Base-by-base conservation (phyloP, 2,329 filamentous ascomycete genomes). In the Scortechinia acanthostroma region DNA sequence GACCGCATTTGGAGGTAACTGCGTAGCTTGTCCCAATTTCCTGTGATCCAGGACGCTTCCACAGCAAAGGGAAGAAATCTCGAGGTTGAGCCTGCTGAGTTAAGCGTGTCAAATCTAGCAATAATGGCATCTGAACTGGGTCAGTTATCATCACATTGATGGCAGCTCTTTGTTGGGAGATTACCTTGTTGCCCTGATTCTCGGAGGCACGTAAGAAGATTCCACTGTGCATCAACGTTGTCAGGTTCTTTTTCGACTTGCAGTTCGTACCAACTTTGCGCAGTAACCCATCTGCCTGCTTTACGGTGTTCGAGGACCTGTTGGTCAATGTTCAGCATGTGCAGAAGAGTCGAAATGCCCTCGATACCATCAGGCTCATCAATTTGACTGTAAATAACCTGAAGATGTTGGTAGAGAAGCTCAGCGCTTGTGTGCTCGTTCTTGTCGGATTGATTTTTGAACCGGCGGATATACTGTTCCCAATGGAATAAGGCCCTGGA, bases 331-430 rank as follows among this genome's bases (percentile, higher is more conserved):
- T 80, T 76, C 17, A 86, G 65, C 19, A 81, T 70, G 44, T 77
- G 74, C n/a, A 86, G 62, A 53, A 82, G 74, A 22, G 76, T 70
- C 3, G 81, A 83, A 45, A 86, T 83, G 4, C 82, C 82, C 56
- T 86, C 80, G 42, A 86, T 77, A 19, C 80, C 79, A 57, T 86
- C 82, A 1, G 82, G 82, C 53, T 86, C 82, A 52, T 86, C 81
- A 46, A 86, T 86, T 53, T 83, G 76, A 4, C 78, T 77, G 56
- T 86, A 86, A 22, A 86, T 86, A 45, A 79, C 72, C 50, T 86
- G 81, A 16, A 86, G 65, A 49, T 76, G 72, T 50, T 77, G 71
- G 51, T 80, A 74, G 17, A 80, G 61, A 33, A 72, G 68, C 46
- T 80, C 35, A 6, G 17, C 6, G 17, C 17, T 40, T 10, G 35